Percentiles rank a stretch among this genome's conserved stretches.
Conservation (phyloP, 257 asterid species). For the Solanum chiquidenum region DNA sequence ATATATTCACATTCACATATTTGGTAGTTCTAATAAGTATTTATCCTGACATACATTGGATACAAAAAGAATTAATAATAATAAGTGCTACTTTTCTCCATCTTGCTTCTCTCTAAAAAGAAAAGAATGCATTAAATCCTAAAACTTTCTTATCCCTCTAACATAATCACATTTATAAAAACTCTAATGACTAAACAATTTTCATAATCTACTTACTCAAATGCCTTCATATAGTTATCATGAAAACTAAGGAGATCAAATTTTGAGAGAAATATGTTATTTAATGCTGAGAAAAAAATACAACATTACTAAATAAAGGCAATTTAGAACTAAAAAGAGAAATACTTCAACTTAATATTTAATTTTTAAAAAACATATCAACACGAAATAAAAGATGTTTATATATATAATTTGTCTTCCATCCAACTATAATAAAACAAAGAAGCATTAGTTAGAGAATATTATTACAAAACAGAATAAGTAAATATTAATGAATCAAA, state of each 20-base stretch:
- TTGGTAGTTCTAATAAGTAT: not conserved
- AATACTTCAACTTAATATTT: too few relatives aligned
- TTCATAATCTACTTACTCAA: not conserved
- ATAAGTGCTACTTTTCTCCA: too few relatives aligned
- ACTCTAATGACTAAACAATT: not conserved
- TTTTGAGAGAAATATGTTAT: not conserved
- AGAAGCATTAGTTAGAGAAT: too few relatives aligned
- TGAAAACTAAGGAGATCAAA: not conserved
- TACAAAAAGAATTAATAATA: too few relatives aligned
- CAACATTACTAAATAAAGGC: not conserved
- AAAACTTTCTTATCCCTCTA: not conserved
- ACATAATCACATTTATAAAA: not conserved
- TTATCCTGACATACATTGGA: too few relatives aligned
- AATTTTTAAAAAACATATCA: not conserved
- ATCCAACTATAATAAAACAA: not conserved
- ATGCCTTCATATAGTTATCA: not conserved
- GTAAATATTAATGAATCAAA: too few relatives aligned
- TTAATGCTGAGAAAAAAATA: not conserved
- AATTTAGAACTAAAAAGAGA: not conserved
- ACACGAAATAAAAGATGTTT: not conserved
- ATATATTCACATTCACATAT: not conserved
- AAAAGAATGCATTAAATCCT: not conserved
- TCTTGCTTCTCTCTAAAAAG: too few relatives aligned
- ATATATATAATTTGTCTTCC: not conserved
- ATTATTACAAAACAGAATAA: too few relatives aligned